These are phyloP conservation scores for Blastomyces gilchristii DNA, from an alignment of 2,329 filamentous ascomycete species.

Conservation along the genomic window DNA sequence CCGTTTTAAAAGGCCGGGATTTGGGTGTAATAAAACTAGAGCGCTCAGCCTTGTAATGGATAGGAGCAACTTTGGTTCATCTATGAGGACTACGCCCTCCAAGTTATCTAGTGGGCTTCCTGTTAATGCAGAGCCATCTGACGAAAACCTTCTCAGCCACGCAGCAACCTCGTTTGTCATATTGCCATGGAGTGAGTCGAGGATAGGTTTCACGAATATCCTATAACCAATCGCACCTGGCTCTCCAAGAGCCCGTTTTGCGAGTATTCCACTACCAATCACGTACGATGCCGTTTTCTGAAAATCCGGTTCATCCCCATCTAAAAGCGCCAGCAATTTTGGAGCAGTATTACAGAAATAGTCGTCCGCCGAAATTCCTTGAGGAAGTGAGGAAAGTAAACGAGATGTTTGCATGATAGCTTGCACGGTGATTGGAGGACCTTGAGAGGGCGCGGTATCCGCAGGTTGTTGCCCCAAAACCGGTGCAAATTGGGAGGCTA, in stretches of 20 bases:
- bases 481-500: conserved; percentile 34
- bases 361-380: conserved; percentile 25
- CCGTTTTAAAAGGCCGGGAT: conserved; percentile 35
- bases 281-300: conserved; percentile 35
- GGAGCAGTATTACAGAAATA: conserved; percentile 33
- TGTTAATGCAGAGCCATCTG: conserved; percentile 12
- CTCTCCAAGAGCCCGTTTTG: conserved; percentile 31
- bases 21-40: conserved; percentile 34
- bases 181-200: conserved; percentile 28
- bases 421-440: conserved; percentile 34
- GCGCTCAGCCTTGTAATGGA: conserved; percentile 29
- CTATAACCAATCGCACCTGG: conserved; percentile 32
- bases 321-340: conserved; percentile 32
- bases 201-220: conserved; percentile 34
- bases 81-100: conserved; percentile 18
- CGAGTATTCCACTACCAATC: conserved; percentile 35
- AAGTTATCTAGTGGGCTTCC: background rate
- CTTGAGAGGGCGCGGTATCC: conserved; percentile 22
- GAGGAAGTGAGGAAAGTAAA: conserved; percentile 34
- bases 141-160: conserved; percentile 23
- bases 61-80: conserved; percentile 21
- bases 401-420: conserved; percentile 37
- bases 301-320: conserved; percentile 32
- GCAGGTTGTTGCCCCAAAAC: conserved; percentile 28
- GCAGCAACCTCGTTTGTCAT: conserved; percentile 18